Evolutionary conservation across 2,329 filamentous ascomycete genomes (phyloP).

Genomic region (Fonsecaea pedrosoi): DNA sequence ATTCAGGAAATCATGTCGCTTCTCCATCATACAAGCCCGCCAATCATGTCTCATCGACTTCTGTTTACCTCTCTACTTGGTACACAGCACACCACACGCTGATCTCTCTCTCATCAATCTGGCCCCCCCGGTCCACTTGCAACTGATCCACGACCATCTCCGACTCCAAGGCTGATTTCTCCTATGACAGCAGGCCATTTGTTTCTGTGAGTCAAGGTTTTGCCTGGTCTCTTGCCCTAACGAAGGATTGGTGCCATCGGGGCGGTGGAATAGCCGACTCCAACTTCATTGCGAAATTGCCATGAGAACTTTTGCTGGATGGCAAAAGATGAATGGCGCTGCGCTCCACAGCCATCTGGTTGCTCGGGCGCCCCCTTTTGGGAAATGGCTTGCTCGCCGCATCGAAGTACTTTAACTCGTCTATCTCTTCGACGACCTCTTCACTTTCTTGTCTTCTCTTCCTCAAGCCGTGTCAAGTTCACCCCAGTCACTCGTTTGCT

Average conservation of each 20-base stretch:
- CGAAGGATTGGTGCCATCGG: not conserved
- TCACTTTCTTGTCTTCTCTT: conserved; percentile 8
- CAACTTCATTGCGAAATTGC: conserved; percentile 5
- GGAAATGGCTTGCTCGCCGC: not conserved
- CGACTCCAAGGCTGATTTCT: conserved; percentile 4
- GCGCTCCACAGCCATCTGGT: conserved; percentile 16
- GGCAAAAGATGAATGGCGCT: conserved; percentile 1
- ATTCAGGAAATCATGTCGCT: conserved; percentile 2
- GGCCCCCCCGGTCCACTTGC: conserved; percentile 15
- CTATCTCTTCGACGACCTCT: conserved; percentile 10
- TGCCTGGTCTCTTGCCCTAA: not conserved
- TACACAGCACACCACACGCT: not conserved
- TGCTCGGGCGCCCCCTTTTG: conserved; percentile 13
- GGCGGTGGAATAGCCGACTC: conserved; percentile 5
- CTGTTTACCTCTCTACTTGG: not conserved
- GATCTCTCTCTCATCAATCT: conserved; percentile 5
- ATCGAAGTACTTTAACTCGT: conserved; percentile 1
- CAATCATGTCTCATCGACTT: conserved; percentile 11
- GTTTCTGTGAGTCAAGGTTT: conserved; percentile 8
- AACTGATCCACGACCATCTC: conserved; percentile 9
- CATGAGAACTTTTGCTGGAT: not conserved
- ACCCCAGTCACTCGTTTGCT: conserved; percentile 22
- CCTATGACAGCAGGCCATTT: not conserved
- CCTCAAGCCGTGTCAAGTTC: conserved; percentile 19
- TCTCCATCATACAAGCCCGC: not conserved